Conservation (phyloP, 805 yeast genomes). For the Candida tallmaniae region DNA sequence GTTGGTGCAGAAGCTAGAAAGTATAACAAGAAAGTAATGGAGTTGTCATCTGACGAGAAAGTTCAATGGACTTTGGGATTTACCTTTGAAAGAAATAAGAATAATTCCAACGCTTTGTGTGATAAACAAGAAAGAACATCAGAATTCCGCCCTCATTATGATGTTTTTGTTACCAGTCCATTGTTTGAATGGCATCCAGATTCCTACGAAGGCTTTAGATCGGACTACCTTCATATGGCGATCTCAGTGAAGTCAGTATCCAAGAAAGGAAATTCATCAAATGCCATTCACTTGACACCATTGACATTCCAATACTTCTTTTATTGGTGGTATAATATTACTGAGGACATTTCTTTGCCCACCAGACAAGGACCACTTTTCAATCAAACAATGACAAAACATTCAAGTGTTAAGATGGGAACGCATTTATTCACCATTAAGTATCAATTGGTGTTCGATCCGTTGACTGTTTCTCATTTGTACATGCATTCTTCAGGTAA, state of each 20-base stretch:
- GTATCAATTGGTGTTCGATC: conserved; percentile 37
- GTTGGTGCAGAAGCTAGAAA: conserved; percentile 26
- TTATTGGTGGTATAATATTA: conserved; percentile 39
- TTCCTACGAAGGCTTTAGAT: conserved; percentile 75
- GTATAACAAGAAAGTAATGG: conserved; percentile 44
- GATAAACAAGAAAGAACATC: conserved; percentile 40
- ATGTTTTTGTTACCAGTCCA: conserved; percentile 58
- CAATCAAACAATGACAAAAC: conserved; percentile 12
- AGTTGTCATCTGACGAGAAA: conserved; percentile 51
- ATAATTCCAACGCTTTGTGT: conserved; percentile 23
- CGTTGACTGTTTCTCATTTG: conserved; percentile 34
- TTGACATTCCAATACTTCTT: conserved; percentile 34
- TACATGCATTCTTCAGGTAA: conserved; percentile 26
- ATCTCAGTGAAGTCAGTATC: conserved; percentile 34
- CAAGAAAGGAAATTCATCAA: conserved; percentile 24
- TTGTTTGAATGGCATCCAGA: conserved; percentile 57
- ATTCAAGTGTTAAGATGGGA: conserved; percentile 32
- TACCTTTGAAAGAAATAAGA: conserved; percentile 59
- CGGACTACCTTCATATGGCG: conserved; percentile 68
- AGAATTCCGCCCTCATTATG: conserved; percentile 58
- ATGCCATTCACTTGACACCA: conserved; percentile 37
- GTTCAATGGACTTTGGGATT: conserved; percentile 80
- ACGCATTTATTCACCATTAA: conserved; percentile 38
- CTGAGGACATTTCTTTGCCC: conserved; percentile 30
- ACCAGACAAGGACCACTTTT: conserved; percentile 33